Percentiles rank a stretch among this genome's conserved stretches.
Evolutionary conservation across 176 grass and related monocot genomes (phyloP).

Genomic region (Poa pratensis): DNA sequence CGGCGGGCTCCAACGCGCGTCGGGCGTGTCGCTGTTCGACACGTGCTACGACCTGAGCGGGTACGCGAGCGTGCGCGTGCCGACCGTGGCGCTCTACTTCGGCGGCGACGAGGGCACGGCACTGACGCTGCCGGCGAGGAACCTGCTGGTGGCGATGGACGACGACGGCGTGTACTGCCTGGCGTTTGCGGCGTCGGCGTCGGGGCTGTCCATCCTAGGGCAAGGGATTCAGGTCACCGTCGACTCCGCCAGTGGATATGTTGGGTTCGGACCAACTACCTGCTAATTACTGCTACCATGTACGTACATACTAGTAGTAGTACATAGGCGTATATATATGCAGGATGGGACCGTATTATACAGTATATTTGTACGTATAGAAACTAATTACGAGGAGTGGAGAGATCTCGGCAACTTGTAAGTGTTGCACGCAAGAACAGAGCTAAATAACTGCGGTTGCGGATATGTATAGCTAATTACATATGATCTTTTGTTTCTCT

Average conservation of each 20-base stretch:
- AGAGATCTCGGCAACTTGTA: neutral
- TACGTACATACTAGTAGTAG: no score
- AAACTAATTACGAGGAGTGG: no score
- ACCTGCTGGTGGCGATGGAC: constrained; percentile 75
- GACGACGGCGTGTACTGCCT: constrained; percentile 78
- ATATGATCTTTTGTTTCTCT: no score
- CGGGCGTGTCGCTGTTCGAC: constrained; percentile 75
- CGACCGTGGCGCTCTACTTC: constrained; percentile 91
- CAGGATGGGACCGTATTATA: no score
- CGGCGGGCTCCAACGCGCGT: constrained; percentile 51
- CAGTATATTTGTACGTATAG: no score
- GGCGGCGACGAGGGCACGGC: constrained; percentile 46
- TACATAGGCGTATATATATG: no score
- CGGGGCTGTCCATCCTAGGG: constrained; percentile 77
- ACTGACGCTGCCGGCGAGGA: constrained; percentile 83
- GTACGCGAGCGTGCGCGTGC: constrained; percentile 85
- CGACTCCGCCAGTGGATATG: constrained; percentile 67
- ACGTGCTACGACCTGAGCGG: constrained; percentile 86
- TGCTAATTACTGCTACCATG: constrained; percentile 43
- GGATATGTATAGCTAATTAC: no score
- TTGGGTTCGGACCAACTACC: constrained; percentile 88
- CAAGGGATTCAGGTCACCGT: constrained; percentile 87
- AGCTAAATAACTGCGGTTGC: neutral
- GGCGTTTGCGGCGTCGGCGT: constrained; percentile 73
- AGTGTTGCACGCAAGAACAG: neutral